phyloP scores from a whole-genome alignment of 352 stramenopile species.

The Pythium pyrilobum region DNA sequence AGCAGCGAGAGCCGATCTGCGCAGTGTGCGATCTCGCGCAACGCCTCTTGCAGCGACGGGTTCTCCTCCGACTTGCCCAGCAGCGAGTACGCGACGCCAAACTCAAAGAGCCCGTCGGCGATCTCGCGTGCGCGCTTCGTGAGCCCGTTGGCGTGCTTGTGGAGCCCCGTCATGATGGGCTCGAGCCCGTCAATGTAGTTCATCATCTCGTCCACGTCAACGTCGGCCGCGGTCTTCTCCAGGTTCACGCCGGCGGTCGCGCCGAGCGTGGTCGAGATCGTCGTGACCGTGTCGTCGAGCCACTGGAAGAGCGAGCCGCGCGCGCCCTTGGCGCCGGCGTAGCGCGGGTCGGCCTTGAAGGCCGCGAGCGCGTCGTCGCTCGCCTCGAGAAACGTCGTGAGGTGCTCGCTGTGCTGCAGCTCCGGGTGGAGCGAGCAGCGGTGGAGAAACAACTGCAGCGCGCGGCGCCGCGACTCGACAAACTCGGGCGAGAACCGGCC shows the following conservation, averaged over 20 bases:
- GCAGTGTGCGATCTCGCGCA: conserved; percentile 91
- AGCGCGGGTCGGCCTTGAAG: conserved; percentile 66
- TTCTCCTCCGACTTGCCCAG: conserved; percentile 93
- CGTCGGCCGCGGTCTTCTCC: conserved; percentile 87
- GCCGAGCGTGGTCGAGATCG: conserved; percentile 75
- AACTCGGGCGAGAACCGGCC: conserved; percentile 93
- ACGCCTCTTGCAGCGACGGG: conserved; percentile 86
- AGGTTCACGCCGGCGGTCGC: conserved; percentile 37
- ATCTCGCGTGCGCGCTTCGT: conserved; percentile 94
- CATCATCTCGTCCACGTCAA: conserved; percentile 95
- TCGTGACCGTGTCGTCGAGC: conserved; percentile 81
- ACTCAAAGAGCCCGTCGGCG: conserved; percentile 95
- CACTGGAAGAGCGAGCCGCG: conserved; percentile 80
- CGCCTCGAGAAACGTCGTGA: conserved; percentile 82
- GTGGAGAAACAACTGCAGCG: conserved; percentile 76
- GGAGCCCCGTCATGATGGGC: conserved; percentile 93
- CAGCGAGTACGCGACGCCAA: conserved; percentile 94
- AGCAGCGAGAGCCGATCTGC: conserved; percentile 91
- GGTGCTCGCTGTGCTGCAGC: conserved; percentile 76
- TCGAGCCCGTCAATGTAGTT: conserved; percentile 94
- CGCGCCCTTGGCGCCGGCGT: conserved; percentile 37
- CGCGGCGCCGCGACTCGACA: conserved; percentile 75
- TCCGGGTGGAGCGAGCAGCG: conserved; percentile 78
- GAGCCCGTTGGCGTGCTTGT: conserved; percentile 91
- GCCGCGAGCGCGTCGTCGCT: conserved; percentile 58